Conservation (phyloP, 306 rosid species). For the Cucumis cinereus region DNA sequence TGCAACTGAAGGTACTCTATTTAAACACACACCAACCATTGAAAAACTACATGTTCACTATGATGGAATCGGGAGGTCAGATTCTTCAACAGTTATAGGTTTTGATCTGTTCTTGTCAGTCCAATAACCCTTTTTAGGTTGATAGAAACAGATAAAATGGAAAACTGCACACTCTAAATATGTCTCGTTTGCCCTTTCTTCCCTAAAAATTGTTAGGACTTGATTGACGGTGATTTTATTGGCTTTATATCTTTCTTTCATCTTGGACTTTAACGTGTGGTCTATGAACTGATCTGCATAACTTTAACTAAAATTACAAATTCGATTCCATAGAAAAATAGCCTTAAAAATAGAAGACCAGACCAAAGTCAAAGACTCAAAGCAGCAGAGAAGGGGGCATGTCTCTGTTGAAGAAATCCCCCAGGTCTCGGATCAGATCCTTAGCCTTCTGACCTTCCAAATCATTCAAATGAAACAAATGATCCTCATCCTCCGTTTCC, state of each 20-base stretch:
- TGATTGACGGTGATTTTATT: not conserved
- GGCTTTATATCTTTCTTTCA: not conserved
- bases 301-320: not conserved
- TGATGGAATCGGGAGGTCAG: not conserved
- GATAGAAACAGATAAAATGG: not conserved
- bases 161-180: not conserved
- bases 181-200: not conserved
- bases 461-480: constrained; percentile 13
- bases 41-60: not conserved
- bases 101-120: not conserved
- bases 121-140: not conserved
- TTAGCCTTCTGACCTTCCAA: not conserved
- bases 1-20: not conserved
- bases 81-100: not conserved
- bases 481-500: constrained; percentile 16
- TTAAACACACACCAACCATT: not conserved
- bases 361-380: not conserved
- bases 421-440: not conserved
- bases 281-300: not conserved
- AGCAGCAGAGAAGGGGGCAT: not conserved
- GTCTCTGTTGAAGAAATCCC: not conserved
- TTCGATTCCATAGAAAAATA: not conserved
- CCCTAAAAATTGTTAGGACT: not conserved
- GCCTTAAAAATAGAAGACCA: not conserved
- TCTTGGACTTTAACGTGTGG: not conserved